These are phyloP conservation scores for Vicia sativa DNA, from an alignment of 306 rosid genomes.

Conservation along the genomic window DNA sequence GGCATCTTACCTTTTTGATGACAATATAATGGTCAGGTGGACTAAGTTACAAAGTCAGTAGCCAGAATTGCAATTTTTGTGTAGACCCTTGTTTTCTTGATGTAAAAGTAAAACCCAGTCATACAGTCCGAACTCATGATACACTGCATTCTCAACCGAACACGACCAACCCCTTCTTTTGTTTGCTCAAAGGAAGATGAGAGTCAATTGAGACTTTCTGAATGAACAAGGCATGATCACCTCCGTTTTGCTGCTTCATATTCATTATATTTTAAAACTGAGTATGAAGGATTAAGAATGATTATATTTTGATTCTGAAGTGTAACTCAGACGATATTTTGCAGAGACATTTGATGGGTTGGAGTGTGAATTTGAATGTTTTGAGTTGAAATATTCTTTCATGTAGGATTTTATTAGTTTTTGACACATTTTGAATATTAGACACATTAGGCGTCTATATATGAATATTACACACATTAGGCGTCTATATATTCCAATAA, in stretches of 20 bases:
- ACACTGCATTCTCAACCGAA: not conserved
- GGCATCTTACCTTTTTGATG: not conserved
- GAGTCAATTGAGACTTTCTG: not conserved
- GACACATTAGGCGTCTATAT: not conserved
- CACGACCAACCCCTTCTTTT: not conserved
- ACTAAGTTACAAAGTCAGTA: not conserved
- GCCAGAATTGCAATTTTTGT: not conserved
- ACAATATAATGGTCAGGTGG: not conserved
- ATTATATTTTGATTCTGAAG: no score
- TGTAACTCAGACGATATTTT: no score
- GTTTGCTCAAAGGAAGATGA: not conserved
- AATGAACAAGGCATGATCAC: not conserved
- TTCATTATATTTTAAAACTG: not conserved
- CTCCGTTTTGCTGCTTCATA: not conserved
- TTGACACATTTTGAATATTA: not conserved
- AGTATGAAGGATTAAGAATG: not conserved
- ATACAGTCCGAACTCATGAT: not conserved
- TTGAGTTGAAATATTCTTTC: not conserved
- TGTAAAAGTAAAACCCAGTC: not conserved
- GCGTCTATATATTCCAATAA: not conserved
- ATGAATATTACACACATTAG: not conserved
- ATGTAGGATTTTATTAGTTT: not conserved
- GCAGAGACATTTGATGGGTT: no score
- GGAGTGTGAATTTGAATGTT: no score
- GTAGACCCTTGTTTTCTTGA: not conserved